Percentiles rank a stretch among this genome's conserved stretches.
These are phyloP conservation scores for Chamaecyparis obtusa DNA, from an alignment of 75 land plant genomes.

Conservation along the genomic window DNA sequence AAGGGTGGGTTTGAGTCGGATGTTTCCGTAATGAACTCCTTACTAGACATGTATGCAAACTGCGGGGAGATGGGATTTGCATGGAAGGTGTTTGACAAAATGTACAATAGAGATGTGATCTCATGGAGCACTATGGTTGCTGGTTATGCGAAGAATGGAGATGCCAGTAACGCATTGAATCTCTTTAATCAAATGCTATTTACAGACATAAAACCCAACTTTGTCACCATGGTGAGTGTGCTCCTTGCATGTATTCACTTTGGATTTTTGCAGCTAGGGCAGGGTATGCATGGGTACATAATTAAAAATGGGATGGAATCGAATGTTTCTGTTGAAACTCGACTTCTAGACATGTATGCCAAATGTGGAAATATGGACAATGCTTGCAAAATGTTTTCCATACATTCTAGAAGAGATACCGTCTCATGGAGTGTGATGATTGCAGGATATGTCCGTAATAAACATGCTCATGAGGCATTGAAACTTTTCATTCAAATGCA, in stretches of 20 bases:
- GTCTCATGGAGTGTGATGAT: slow-evolving; percentile 36
- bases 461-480: slow-evolving; percentile 29
- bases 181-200: slow-evolving; percentile 25
- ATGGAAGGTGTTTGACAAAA: slow-evolving; percentile 35
- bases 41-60: slow-evolving; percentile 70
- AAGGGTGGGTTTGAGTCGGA: slow-evolving; percentile 36
- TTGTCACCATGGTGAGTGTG: slow-evolving; percentile 20
- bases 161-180: slow-evolving; percentile 12
- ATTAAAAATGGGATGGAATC: slow-evolving; percentile 17
- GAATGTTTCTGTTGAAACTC: slow-evolving; percentile 23
- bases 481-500: slow-evolving; percentile 36
- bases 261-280: slow-evolving; percentile 12
- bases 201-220: slow-evolving; percentile 18
- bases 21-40: slow-evolving; percentile 31
- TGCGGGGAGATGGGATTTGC: slow-evolving; percentile 56
- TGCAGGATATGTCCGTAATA: slow-evolving; percentile 29
- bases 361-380: slow-evolving; percentile 27
- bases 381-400: slow-evolving; percentile 23
- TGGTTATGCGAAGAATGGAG: slow-evolving; percentile 9
- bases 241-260: slow-evolving; percentile 21
- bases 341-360: slow-evolving; percentile 35
- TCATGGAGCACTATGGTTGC: slow-evolving; percentile 64
- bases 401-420: slow-evolving; percentile 16
- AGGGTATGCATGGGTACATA: slow-evolving; percentile 23
- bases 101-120: slow-evolving; percentile 38